Conservation (phyloP, 352 stramenopile species). For the Saprolegnia diclina region DNA sequence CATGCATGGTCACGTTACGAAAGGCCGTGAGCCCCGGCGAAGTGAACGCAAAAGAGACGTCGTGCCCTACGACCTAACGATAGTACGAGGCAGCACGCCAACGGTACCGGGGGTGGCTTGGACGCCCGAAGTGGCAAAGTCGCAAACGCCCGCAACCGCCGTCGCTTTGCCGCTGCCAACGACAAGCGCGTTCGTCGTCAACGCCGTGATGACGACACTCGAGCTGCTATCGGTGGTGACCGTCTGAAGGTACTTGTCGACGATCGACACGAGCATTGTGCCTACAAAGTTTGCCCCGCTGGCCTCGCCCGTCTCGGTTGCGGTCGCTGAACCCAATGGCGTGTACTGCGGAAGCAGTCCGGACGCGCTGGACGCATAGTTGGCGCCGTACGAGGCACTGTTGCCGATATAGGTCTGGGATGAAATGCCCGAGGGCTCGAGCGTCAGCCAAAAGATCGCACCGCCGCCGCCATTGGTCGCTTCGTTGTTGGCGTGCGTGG, state of each 20-base stretch:
- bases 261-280: constrained; percentile 14
- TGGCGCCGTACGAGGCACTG: constrained; percentile 1
- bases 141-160: constrained; percentile 1
- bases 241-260: constrained; percentile 26
- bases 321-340: background rate
- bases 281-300: constrained; percentile 12
- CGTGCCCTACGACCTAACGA: background rate
- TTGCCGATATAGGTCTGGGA: constrained; percentile 5
- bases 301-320: background rate
- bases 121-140: constrained; percentile 4
- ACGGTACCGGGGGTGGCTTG: constrained; percentile 10
- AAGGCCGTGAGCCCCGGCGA: background rate
- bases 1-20: background rate
- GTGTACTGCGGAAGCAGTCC: constrained; percentile 5
- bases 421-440: background rate
- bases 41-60: background rate
- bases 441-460: constrained; percentile 1
- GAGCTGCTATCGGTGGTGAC: constrained; percentile 4
- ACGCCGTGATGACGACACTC: background rate
- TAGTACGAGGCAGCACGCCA: background rate
- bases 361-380: constrained; percentile 1
- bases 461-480: constrained; percentile 5
- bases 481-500: background rate
- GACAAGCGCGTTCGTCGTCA: background rate
- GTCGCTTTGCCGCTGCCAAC: background rate